Evolutionary conservation across 352 stramenopile genomes (phyloP).

Genomic region (Phytophthora macrochlamydospora): DNA sequence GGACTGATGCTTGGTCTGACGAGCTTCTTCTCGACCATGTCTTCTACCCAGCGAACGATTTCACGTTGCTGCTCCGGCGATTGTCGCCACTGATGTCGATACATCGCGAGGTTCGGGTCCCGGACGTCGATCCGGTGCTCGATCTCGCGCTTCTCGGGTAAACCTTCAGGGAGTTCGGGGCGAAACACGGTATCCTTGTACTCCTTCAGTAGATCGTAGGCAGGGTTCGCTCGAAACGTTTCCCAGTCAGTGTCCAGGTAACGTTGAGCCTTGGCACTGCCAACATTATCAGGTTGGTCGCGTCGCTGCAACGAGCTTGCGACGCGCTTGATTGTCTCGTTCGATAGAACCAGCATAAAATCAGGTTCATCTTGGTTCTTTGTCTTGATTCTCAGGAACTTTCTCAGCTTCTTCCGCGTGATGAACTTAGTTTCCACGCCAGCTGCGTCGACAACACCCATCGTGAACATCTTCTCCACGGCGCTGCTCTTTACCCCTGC

Average conservation of each 20-base stretch:
- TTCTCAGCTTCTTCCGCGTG: conserved; percentile 21
- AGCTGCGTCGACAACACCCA: background rate
- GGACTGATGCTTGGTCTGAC: conserved; percentile 28
- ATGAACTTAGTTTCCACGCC: conserved; percentile 24
- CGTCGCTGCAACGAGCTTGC: background rate
- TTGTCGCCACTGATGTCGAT: conserved; percentile 8
- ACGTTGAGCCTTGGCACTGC: conserved; percentile 10
- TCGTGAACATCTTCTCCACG: conserved; percentile 17
- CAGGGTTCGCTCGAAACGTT: conserved; percentile 2
- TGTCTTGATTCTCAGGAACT: conserved; percentile 16
- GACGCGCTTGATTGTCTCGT: conserved; percentile 13
- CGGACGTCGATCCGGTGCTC: conserved; percentile 13
- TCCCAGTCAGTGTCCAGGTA: conserved; percentile 15
- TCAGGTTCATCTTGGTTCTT: conserved; percentile 10
- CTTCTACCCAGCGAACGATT: background rate
- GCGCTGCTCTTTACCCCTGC: conserved; percentile 9
- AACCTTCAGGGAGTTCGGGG: conserved; percentile 8
- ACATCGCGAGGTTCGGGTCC: conserved; percentile 5
- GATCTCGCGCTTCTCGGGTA: conserved; percentile 6
- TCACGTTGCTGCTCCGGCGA: conserved; percentile 14
- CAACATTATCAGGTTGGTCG: conserved; percentile 11
- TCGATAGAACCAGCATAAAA: conserved; percentile 23
- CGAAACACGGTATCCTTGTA: conserved; percentile 9
- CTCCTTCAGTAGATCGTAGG: background rate
- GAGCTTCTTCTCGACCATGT: conserved; percentile 4